Evolutionary conservation across 2,329 filamentous ascomycete genomes (phyloP).

Genomic region (Tolypocladium tropicale): DNA sequence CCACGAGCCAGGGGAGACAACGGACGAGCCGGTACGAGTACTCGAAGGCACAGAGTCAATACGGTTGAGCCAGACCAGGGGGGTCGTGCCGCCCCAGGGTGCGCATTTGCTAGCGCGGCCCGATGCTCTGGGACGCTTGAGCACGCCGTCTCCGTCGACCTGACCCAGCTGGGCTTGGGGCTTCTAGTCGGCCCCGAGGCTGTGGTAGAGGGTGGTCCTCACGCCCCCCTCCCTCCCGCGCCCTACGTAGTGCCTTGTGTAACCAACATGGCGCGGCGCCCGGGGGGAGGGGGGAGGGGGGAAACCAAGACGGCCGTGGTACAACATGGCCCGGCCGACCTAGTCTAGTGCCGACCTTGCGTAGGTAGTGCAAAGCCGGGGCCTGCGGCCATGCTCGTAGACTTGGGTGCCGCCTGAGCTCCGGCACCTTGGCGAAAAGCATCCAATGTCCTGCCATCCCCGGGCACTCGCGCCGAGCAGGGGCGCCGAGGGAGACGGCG

Average conservation of each 20-base stretch:
- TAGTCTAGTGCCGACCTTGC: neutral
- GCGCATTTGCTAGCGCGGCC: neutral
- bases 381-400: neutral
- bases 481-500: too few species aligned
- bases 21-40: too few species aligned
- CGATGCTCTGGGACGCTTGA: neutral
- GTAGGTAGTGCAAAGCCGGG: neutral
- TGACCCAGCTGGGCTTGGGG: neutral
- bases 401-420: neutral
- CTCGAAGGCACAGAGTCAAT: too few species aligned
- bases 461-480: too few species aligned
- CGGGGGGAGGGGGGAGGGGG: neutral
- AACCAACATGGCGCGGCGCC: neutral
- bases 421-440: neutral
- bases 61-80: too few species aligned
- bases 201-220: constrained; percentile 2
- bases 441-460: too few species aligned
- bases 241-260: neutral
- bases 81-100: too few species aligned
- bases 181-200: neutral
- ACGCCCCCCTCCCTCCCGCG: constrained; percentile 1
- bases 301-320: too few species aligned
- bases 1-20: too few species aligned
- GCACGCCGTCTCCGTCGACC: neutral
- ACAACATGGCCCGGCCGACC: neutral